Base-by-base conservation (phyloP, 2,329 filamentous ascomycete genomes). In the Parastagonospora nodorum region DNA sequence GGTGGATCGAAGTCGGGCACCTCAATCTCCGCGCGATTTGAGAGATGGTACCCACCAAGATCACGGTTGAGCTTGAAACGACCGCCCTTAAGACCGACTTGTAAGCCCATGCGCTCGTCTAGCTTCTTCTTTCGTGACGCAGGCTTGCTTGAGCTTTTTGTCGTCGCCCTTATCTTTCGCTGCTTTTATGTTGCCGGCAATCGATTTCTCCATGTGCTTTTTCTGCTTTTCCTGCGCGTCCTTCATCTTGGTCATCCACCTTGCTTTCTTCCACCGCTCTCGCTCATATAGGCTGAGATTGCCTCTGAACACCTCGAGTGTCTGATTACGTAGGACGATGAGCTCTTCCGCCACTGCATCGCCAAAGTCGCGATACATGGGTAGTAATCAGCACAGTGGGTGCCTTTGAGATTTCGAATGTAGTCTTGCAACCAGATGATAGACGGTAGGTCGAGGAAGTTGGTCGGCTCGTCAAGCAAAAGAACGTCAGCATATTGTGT, bases 401-500 rank as follows among this genome's bases (percentile, higher is more conserved):
- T 83, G 0, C 71, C 71, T 15, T 84, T 81, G 4, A 80, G 75
- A 32, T 82, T 77, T 45, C 76, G 76, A 8, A 96, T 82, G 65
- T 92, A 87, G 10, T 82, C 82, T 66, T 95, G 88, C 1, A 96
- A 79, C 90, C 91, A 95, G 48, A 96, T 84, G 50, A 96, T 92
- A 1, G 89, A 89, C 0, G 92, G 80, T 0, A 95, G 78, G 64
- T 95, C 90, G 1, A 95, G 81, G 67, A 90, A 95, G 66, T 95
- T 95, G 30, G 90, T 95, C 0, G 91, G 91, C 68, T 95, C 90
- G 69, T 95, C 90, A 2, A 95, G 83, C 43, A 95, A 86, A 50
- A 95, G 78, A 2, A 95, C 84, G 58, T 95, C 90, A 0, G 86
- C 84, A 7, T 87, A 83, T 55, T 92, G 87, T 1, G 90, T 82